Conservation (phyloP, 495 filamentous ascomycete genomes). For the Penicillium riverlandense region DNA sequence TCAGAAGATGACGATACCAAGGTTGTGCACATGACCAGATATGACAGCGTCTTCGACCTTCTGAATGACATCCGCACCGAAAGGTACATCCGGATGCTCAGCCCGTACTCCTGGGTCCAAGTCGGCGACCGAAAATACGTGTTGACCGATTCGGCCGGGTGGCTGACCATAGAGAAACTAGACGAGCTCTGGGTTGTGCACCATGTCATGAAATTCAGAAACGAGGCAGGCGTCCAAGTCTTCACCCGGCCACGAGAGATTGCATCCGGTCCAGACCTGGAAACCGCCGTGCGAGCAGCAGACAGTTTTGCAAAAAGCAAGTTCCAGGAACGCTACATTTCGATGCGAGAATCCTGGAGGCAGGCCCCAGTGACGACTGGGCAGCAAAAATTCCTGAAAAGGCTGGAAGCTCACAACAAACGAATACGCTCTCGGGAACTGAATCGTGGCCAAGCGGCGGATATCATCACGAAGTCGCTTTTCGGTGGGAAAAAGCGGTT, state of each 20-base stretch:
- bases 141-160: conserved; percentile 42
- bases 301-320: conserved; percentile 67
- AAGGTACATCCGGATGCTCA: conserved; percentile 67
- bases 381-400: conserved; percentile 72
- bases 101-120: conserved; percentile 71
- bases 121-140: conserved; percentile 58
- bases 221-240: conserved; percentile 9
- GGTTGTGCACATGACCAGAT: conserved; percentile 63
- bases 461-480: conserved; percentile 90
- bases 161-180: conserved; percentile 54
- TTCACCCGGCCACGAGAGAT: conserved; percentile 62
- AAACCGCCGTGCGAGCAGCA: conserved; percentile 69
- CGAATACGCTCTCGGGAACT: conserved; percentile 46
- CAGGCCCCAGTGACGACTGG: conserved; percentile 52
- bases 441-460: conserved; percentile 74
- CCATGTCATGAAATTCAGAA: conserved; percentile 27
- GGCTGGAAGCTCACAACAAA: conserved; percentile 45
- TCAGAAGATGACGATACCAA: conserved; percentile 19
- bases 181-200: conserved; percentile 19
- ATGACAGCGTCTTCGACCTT: conserved; percentile 81
- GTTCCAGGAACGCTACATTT: conserved; percentile 54
- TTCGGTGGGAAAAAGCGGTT: conserved; percentile 73
- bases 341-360: conserved; percentile 59
- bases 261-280: conserved; percentile 50
- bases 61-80: conserved; percentile 76